Base-by-base conservation (phyloP, 2,329 filamentous ascomycete genomes). In the Tolypocladium ovalisporum region DNA sequence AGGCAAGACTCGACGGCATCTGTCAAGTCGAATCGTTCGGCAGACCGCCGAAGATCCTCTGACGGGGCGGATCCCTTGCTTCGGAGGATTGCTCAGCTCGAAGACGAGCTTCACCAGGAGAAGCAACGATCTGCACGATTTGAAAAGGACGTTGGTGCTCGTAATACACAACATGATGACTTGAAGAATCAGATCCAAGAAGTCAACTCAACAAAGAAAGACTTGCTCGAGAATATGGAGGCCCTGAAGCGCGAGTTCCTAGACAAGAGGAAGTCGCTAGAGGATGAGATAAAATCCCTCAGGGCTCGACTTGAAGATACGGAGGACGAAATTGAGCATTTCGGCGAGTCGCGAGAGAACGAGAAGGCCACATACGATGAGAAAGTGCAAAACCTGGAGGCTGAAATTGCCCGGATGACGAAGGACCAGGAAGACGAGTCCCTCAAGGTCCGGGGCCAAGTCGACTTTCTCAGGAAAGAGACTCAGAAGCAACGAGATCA, bases 171-270 rank as follows among this genome's bases (percentile, higher is more conserved):
- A 63, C 83, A 82, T 67, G 81, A 76, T 64, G 80, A 83, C 64
- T 82, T 82, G 67, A 86, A 81, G 74, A 82, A 77, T 66, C 86
- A 86, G 65, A 82, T 96, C 60, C 85, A 94, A 61, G 93, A 97
- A 70, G 89, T 84, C 7, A 90, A 94, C 64, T 92, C 90, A 3
- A 97, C 89, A 1, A 99, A 99, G 71, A 88, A 89, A 64, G 94
- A 97, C 70, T 82, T 99, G 12, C 85, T 99, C 73, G 87, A 90
- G 62, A 99, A 99, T 67, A 90, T 99, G 75, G 91, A 97, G 67
- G 87, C 92, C 15, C 83, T 95, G 62, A 90, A 97, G 71, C 85
- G 84, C 32, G 94, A 97, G 66, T 97, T 96, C 63, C 79, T 88
- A 39, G 85, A 86, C 54, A 93, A 97, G 71, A 84, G 94, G 42